phyloP scores from a whole-genome alignment of 352 stramenopile species.

The Phytophthora brassicae region DNA sequence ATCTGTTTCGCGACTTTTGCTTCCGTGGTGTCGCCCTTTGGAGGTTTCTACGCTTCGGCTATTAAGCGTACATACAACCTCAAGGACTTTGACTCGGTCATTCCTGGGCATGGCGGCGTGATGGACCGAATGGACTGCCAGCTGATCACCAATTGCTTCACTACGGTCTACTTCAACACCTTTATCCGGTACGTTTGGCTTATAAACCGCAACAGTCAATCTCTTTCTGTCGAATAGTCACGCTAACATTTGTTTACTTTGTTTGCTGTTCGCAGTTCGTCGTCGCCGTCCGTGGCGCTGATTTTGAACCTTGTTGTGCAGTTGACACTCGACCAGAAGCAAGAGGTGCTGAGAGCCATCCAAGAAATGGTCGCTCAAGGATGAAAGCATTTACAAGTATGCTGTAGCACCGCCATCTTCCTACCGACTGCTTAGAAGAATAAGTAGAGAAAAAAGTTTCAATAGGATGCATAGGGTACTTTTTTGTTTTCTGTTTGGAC shows the following conservation, averaged over 20 bases:
- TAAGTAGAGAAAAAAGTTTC: slow-evolving; percentile 4
- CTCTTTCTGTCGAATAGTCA: background rate
- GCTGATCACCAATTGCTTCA: slow-evolving; percentile 94
- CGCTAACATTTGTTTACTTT: slow-evolving; percentile 6
- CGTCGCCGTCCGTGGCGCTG: slow-evolving; percentile 58
- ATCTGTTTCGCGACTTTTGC: slow-evolving; percentile 97
- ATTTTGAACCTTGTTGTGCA: slow-evolving; percentile 78
- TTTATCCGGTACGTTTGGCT: slow-evolving; percentile 92
- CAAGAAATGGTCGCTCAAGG: slow-evolving; percentile 60
- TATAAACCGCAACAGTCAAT: no score
- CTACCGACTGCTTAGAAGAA: slow-evolving; percentile 19
- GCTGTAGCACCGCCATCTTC: slow-evolving; percentile 7
- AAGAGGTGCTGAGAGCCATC: slow-evolving; percentile 65
- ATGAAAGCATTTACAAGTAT: slow-evolving; percentile 22
- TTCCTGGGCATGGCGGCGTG: slow-evolving; percentile 97
- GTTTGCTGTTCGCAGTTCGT: slow-evolving; percentile 41
- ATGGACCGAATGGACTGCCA: slow-evolving; percentile 99
- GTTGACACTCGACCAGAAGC: slow-evolving; percentile 68
- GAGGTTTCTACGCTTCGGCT: slow-evolving; percentile 97
- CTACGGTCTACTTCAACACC: slow-evolving; percentile 97
- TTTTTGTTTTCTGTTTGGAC: background rate
- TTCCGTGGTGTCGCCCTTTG: slow-evolving; percentile 98
- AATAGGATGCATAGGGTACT: slow-evolving; percentile 7
- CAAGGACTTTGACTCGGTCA: slow-evolving; percentile 99
- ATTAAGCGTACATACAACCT: slow-evolving; percentile 99